These are phyloP conservation scores for Poa annua DNA, from an alignment of 176 grass and related monocot genomes.

Conservation along the genomic window DNA sequence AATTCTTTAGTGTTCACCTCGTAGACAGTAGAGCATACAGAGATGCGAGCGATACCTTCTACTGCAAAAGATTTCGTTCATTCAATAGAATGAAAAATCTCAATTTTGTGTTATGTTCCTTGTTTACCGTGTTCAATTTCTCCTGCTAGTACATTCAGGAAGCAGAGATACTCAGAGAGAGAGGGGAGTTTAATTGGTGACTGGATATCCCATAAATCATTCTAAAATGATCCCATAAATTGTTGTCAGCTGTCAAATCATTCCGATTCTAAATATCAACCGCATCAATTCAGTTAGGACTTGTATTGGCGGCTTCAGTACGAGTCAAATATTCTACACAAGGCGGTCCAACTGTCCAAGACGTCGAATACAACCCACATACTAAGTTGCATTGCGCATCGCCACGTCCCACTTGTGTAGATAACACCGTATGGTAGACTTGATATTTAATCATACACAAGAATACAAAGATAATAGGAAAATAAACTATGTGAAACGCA, in stretches of 20 bases:
- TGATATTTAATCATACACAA: background rate
- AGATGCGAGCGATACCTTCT: background rate
- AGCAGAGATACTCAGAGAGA: background rate
- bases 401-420: conserved; percentile 23
- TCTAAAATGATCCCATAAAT: background rate
- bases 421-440: background rate
- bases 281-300: background rate
- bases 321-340: conserved; percentile 28
- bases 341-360: conserved; percentile 18
- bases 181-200: background rate
- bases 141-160: background rate
- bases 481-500: background rate
- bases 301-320: conserved; percentile 14
- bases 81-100: too few relatives aligned
- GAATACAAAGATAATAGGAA: background rate
- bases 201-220: background rate
- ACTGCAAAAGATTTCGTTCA: background rate
- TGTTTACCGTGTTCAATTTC: background rate
- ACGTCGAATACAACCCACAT: background rate
- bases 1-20: background rate
- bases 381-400: conserved; percentile 3
- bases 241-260: conserved; percentile 8
- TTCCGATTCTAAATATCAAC: background rate
- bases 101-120: background rate
- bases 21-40: background rate